Evolutionary conservation across 306 rosid genomes (phyloP).

Genomic region (Bauhinia variegata): DNA sequence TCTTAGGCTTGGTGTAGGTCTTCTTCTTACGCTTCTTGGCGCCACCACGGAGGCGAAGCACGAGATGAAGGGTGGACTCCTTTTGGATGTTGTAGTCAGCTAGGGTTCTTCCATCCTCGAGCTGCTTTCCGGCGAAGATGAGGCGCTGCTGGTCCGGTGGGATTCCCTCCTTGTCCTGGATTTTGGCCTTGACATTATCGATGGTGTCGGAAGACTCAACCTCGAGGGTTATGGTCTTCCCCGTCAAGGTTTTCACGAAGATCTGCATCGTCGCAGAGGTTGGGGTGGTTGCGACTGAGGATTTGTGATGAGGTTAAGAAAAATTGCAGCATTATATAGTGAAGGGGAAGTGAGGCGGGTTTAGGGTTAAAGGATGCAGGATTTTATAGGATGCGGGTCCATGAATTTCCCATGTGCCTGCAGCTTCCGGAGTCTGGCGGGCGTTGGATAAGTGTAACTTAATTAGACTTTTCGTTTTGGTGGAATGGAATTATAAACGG

Average conservation of each 20-base stretch:
- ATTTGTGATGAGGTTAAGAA: background rate
- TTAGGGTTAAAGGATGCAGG: background rate
- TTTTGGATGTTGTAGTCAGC: constrained; percentile 97
- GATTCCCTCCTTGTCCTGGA: constrained; percentile 94
- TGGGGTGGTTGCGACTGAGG: background rate
- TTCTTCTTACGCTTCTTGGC: constrained; percentile 98
- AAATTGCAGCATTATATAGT: background rate
- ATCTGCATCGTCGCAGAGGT: constrained; percentile 64
- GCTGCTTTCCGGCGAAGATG: constrained; percentile 94
- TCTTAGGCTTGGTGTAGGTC: constrained; percentile 96
- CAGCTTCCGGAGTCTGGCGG: background rate
- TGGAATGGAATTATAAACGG: no score
- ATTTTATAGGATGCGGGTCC: background rate
- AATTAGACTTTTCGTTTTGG: no score
- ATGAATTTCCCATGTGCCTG: background rate
- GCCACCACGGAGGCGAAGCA: constrained; percentile 92
- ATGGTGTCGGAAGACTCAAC: constrained; percentile 91
- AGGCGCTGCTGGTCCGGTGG: constrained; percentile 97
- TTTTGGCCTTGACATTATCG: constrained; percentile 90
- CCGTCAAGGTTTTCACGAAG: constrained; percentile 96
- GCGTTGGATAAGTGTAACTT: no score
- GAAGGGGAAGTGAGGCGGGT: background rate
- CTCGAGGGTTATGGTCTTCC: constrained; percentile 91
- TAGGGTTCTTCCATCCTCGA: constrained; percentile 92
- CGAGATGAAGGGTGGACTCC: constrained; percentile 88